Conservation (phyloP, 352 stramenopile genomes). For the Phytophthora megakarya region DNA sequence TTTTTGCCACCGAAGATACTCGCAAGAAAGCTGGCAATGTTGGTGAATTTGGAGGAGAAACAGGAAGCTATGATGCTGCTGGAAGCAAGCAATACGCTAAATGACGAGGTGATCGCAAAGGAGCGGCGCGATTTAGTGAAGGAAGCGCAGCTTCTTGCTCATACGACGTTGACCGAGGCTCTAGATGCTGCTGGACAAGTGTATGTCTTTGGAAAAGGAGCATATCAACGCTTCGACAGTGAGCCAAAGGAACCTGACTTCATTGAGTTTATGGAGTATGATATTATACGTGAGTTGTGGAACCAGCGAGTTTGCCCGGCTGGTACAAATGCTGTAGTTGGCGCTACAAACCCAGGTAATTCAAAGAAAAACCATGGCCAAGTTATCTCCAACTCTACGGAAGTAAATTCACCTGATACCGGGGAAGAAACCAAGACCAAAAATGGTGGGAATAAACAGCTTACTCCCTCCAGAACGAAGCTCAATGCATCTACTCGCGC, state of each 20-base stretch:
- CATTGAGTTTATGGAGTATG: constrained; percentile 79
- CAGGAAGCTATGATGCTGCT: constrained; percentile 61
- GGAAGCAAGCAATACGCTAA: constrained; percentile 56
- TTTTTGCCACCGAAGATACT: constrained; percentile 57
- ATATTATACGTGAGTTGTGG: constrained; percentile 59
- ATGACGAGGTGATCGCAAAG: constrained; percentile 50
- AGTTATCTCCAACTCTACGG: not conserved
- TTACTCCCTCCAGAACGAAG: constrained; percentile 42
- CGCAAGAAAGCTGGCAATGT: constrained; percentile 62
- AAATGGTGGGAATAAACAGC: constrained; percentile 5
- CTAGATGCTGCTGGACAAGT: constrained; percentile 79
- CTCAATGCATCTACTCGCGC: constrained; percentile 46
- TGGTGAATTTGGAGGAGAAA: constrained; percentile 74
- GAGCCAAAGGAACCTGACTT: constrained; percentile 62
- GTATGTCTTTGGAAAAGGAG: constrained; percentile 77
- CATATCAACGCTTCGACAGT: constrained; percentile 67
- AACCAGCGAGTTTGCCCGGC: constrained; percentile 51
- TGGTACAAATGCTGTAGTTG: not conserved
- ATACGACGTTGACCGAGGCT: constrained; percentile 52
- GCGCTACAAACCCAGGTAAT: not conserved
- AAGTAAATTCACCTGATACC: not conserved
- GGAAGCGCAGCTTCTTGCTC: constrained; percentile 52
- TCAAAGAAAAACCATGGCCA: not conserved
- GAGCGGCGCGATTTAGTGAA: constrained; percentile 55
- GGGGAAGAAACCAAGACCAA: not conserved